A percentile compares a stretch with the other conserved stretches of the same genome.
These are phyloP conservation scores for Penicillium canariense DNA, from an alignment of 495 filamentous ascomycete genomes.

Conservation along the genomic window DNA sequence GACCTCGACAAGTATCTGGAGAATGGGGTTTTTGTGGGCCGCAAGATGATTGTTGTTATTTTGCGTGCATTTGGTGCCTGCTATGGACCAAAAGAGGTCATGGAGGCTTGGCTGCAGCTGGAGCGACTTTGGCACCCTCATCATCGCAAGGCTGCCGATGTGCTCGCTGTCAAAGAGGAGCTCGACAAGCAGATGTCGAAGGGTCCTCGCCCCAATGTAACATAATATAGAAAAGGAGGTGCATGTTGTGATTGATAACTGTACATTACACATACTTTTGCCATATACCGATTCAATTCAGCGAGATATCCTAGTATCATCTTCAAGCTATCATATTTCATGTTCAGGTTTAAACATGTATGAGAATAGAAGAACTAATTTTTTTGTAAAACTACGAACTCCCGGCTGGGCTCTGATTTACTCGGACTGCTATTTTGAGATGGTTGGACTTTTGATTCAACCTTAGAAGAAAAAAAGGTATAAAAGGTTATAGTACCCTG, in stretches of 20 bases:
- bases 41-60: constrained; percentile 40
- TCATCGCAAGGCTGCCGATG: constrained; percentile 38
- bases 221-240: constrained; percentile 1
- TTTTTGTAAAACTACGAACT: neutral
- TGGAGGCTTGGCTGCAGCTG: constrained; percentile 43
- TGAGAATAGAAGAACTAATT: neutral
- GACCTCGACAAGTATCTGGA: constrained; percentile 31
- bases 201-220: constrained; percentile 13
- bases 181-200: constrained; percentile 36
- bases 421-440: too few relatives aligned
- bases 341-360: too few relatives aligned
- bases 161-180: constrained; percentile 39
- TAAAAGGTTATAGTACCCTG: too few relatives aligned
- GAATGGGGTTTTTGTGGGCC: constrained; percentile 45
- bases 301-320: neutral
- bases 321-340: too few relatives aligned
- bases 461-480: too few relatives aligned
- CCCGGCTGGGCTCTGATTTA: too few relatives aligned
- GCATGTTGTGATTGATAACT: constrained; percentile 13
- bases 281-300: constrained; percentile 28
- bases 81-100: constrained; percentile 34
- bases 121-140: constrained; percentile 42
- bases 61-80: constrained; percentile 45
- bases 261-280: constrained; percentile 36
- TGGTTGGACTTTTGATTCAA: too few relatives aligned